A percentile compares a stretch with the other conserved stretches of the same genome.
phyloP scores from a whole-genome alignment of 805 yeast species.

The Cephaloascus albidus region DNA sequence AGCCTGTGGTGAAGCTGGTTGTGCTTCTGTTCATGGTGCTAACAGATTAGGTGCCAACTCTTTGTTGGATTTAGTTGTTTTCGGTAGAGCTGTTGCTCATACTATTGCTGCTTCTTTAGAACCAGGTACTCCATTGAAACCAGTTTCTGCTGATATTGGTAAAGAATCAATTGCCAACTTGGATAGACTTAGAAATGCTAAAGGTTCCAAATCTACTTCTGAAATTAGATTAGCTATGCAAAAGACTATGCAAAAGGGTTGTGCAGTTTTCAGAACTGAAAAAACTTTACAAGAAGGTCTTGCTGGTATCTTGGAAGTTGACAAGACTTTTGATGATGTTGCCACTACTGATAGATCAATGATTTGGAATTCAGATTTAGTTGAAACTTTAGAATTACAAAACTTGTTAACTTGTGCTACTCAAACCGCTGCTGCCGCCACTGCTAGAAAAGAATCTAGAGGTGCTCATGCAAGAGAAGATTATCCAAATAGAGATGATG shows the following conservation, averaged over 20 bases:
- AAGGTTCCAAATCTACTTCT: constrained; percentile 78
- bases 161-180: constrained; percentile 82
- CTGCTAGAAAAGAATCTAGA: constrained; percentile 93
- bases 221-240: constrained; percentile 90
- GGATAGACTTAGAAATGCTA: constrained; percentile 79
- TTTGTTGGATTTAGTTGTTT: constrained; percentile 88
- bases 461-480: constrained; percentile 99
- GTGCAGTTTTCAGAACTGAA: constrained; percentile 94
- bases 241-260: constrained; percentile 91
- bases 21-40: constrained; percentile 99
- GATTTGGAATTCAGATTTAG: constrained; percentile 98
- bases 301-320: constrained; percentile 62
- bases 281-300: constrained; percentile 90
- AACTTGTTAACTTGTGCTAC: constrained; percentile 95
- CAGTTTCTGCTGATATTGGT: constrained; percentile 81
- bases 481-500: constrained; percentile 92
- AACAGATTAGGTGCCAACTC: constrained; percentile 99
- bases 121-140: constrained; percentile 83
- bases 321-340: constrained; percentile 62
- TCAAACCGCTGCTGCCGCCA: constrained; percentile 91
- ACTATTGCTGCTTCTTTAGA: constrained; percentile 76
- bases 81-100: constrained; percentile 97
- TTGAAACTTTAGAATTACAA: constrained; percentile 92
- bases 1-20: constrained; percentile 99
- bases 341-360: constrained; percentile 91